These are phyloP conservation scores for Carex scoparia DNA, from an alignment of 176 grass and related monocot species.

Conservation along the genomic window DNA sequence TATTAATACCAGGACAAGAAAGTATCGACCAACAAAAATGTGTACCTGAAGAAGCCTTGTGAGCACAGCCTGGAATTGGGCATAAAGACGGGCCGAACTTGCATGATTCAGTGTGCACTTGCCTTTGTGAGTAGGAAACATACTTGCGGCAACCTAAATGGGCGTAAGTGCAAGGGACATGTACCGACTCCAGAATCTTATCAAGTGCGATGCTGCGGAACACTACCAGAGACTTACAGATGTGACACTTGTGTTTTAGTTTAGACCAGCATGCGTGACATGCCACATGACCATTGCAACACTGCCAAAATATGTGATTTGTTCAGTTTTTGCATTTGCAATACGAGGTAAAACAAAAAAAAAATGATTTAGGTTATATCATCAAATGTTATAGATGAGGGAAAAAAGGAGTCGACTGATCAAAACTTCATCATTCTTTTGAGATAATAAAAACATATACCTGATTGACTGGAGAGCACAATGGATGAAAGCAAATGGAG, in stretches of 20 bases:
- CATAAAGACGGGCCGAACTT: constrained; percentile 37
- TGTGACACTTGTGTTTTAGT: constrained; percentile 51
- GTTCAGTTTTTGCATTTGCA: not conserved
- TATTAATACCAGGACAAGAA: too few species aligned
- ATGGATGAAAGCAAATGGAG: too few species aligned
- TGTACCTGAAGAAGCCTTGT: constrained; percentile 33
- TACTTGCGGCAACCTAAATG: constrained; percentile 49
- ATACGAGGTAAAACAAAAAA: too few species aligned
- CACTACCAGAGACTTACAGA: constrained; percentile 38
- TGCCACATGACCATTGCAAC: constrained; percentile 61
- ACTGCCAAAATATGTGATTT: constrained; percentile 33
- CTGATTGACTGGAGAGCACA: too few species aligned
- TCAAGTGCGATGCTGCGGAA: constrained; percentile 50
- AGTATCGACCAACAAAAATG: not conserved
- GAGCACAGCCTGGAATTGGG: constrained; percentile 41
- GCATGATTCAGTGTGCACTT: constrained; percentile 51
- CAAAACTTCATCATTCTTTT: too few species aligned
- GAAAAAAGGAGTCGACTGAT: too few species aligned
- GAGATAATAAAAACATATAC: too few species aligned
- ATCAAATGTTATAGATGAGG: too few species aligned
- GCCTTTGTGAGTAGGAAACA: constrained; percentile 33
- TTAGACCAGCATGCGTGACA: constrained; percentile 66
- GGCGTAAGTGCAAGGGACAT: constrained; percentile 12
- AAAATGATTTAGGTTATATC: not conserved
- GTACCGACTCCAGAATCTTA: constrained; percentile 49